Conservation (phyloP, 2,329 filamentous ascomycete genomes). For the Ramichloridium luteum region DNA sequence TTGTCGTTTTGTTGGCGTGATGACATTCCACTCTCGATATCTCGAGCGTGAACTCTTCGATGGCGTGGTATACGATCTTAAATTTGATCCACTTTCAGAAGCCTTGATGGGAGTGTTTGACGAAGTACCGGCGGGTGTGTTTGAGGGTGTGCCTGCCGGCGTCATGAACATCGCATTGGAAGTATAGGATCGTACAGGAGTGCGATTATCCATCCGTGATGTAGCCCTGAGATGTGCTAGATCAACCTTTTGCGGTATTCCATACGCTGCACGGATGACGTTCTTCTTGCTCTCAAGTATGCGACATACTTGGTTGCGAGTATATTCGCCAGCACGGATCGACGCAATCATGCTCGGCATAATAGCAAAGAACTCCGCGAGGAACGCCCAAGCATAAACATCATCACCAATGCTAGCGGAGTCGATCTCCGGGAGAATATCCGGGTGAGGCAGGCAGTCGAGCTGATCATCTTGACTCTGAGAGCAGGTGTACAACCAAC, state of each 20-base stretch:
- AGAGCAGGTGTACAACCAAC: neutral
- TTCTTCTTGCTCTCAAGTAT: neutral
- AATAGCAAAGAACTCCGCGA: neutral
- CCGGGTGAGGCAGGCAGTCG: neutral
- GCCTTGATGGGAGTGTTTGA: too few species aligned
- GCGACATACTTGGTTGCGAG: neutral
- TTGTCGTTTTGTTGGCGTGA: too few species aligned
- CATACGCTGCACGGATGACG: neutral
- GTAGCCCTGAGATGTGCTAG: too few species aligned
- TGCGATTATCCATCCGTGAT: too few species aligned
- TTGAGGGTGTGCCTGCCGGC: too few species aligned
- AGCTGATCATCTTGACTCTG: neutral
- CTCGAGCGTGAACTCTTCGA: too few species aligned
- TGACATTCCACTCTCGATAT: too few species aligned
- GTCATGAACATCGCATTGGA: too few species aligned
- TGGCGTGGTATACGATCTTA: too few species aligned
- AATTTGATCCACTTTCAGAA: too few species aligned
- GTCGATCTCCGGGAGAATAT: neutral
- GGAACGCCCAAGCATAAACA: neutral
- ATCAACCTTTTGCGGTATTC: neutral
- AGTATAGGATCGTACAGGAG: too few species aligned
- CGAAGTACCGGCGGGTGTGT: too few species aligned
- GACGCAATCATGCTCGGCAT: neutral
- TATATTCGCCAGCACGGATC: neutral
- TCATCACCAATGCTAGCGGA: neutral